Evolutionary conservation across 1,284 basidiomycete genomes (phyloP).

Genomic region (Ganoderma lingzhi): DNA sequence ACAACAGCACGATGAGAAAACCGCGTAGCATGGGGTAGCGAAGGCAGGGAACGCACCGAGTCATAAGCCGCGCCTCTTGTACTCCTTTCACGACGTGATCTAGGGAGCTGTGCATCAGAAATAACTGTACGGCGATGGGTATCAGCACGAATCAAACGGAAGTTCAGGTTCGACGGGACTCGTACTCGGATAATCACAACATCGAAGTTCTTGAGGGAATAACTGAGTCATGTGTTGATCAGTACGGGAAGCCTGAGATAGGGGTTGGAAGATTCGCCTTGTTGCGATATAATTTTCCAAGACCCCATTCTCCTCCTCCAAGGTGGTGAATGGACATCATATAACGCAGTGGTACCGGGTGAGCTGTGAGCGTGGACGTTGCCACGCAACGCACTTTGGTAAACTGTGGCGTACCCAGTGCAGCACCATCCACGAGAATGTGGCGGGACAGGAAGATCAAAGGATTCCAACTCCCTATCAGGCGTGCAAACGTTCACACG

Average conservation of each 20-base stretch:
- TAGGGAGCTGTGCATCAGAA: background rate
- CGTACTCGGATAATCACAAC: background rate
- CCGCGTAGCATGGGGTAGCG: background rate
- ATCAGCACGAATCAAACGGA: background rate
- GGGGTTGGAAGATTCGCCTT: background rate
- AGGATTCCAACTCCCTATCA: background rate
- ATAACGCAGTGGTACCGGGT: background rate
- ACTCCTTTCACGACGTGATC: background rate
- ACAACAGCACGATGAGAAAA: background rate
- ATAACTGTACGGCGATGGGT: background rate
- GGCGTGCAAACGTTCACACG: background rate
- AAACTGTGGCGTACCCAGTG: background rate
- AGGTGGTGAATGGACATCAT: no score
- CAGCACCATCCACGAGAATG: background rate
- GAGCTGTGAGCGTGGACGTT: background rate
- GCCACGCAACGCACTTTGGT: background rate
- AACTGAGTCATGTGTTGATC: background rate
- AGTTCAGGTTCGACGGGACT: background rate
- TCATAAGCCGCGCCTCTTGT: background rate
- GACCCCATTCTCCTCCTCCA: no score
- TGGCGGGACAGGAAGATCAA: background rate
- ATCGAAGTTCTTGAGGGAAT: background rate
- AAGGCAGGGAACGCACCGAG: background rate
- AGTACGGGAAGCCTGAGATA: background rate
- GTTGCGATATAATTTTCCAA: no score